A percentile compares a stretch with the other conserved stretches of the same genome.
These are phyloP conservation scores for Basipetospora sp. DNA, from an alignment of 2,329 filamentous ascomycete species.

Conservation along the genomic window DNA sequence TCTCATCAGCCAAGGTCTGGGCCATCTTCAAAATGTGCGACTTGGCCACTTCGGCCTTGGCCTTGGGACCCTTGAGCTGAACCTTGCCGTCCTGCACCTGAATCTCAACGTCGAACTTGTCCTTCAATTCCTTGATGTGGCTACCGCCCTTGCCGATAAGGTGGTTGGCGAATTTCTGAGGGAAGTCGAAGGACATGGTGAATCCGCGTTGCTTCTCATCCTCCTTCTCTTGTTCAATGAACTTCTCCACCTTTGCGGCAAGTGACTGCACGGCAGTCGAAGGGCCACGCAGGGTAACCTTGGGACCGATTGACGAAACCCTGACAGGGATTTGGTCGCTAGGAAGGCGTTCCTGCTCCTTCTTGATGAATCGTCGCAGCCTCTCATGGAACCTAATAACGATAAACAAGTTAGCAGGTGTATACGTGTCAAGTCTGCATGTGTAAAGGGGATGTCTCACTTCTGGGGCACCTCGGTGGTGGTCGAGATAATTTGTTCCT, in stretches of 20 bases:
- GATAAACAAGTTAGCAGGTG: background rate
- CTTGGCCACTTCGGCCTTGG: conserved; percentile 79
- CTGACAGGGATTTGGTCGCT: conserved; percentile 45
- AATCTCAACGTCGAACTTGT: conserved; percentile 57
- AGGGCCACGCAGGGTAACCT: conserved; percentile 64
- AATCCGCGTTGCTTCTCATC: conserved; percentile 91
- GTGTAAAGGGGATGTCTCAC: conserved; percentile 19
- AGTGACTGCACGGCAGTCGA: conserved; percentile 57
- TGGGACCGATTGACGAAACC: conserved; percentile 43
- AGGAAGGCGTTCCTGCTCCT: conserved; percentile 40
- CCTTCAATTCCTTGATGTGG: conserved; percentile 50
- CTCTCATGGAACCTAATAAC: conserved; percentile 43
- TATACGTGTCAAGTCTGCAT: background rate
- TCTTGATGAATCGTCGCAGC: conserved; percentile 48
- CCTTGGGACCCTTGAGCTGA: conserved; percentile 87
- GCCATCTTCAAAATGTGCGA: conserved; percentile 64
- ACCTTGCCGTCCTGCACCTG: conserved; percentile 90
- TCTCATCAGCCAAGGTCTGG: conserved; percentile 80
- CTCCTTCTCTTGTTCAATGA: conserved; percentile 74
- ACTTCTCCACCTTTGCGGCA: conserved; percentile 56
- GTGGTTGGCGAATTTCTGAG: conserved; percentile 85
- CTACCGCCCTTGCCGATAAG: conserved; percentile 55
- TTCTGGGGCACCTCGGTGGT: conserved; percentile 45
- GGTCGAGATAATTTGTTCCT: conserved; percentile 36
- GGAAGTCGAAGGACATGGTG: conserved; percentile 77